Evolutionary conservation across 2,329 filamentous ascomycete genomes (phyloP).

Genomic region (Fusarium neocosmosporiellum): DNA sequence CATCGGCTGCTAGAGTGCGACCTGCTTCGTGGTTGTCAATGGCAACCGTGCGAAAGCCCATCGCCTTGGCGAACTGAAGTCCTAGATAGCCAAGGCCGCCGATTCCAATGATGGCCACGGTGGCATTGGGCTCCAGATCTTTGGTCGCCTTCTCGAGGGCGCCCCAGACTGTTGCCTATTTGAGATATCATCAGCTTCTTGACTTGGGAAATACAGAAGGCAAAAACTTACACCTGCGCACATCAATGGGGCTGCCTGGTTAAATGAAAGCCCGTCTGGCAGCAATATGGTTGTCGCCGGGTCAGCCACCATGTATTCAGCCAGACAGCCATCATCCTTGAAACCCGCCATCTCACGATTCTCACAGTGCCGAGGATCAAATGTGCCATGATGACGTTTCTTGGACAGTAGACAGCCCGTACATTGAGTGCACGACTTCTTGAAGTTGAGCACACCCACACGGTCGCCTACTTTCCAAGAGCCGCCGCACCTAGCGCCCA

Average conservation of each 20-base stretch:
- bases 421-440: constrained; percentile 46
- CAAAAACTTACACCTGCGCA: constrained; percentile 46
- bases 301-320: constrained; percentile 49
- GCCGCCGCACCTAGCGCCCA: constrained; percentile 40
- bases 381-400: background rate
- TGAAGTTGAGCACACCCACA: constrained; percentile 51
- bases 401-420: constrained; percentile 41
- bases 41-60: constrained; percentile 50
- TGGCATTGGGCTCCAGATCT: constrained; percentile 35
- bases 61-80: constrained; percentile 50
- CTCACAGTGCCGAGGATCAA: constrained; percentile 49
- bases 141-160: constrained; percentile 46
- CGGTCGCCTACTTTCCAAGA: constrained; percentile 48
- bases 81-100: constrained; percentile 51
- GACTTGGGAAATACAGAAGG: too few species aligned
- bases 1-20: constrained; percentile 43
- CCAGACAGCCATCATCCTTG: constrained; percentile 49
- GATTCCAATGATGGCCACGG: constrained; percentile 49
- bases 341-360: constrained; percentile 48
- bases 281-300: constrained; percentile 44
- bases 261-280: constrained; percentile 43
- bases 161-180: constrained; percentile 48
- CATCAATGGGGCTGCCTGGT: constrained; percentile 52
- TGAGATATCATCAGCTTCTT: background rate
- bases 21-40: constrained; percentile 49